Conservation (phyloP, 129 eudicot genomes). For the Silybum marianum region DNA sequence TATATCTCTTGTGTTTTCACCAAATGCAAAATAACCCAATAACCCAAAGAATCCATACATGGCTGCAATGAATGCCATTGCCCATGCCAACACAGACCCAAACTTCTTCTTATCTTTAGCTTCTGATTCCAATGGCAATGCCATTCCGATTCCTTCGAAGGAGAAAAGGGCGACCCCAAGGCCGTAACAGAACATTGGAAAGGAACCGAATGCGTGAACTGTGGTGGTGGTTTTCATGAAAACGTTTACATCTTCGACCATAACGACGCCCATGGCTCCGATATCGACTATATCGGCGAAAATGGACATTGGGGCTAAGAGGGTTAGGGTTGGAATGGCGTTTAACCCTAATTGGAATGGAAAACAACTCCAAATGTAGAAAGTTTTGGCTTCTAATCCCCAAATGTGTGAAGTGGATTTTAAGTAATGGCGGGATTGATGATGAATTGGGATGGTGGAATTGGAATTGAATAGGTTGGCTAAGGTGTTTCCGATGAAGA, state of each 20-base stretch:
- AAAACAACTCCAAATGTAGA: conserved; percentile 54
- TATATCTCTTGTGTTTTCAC: conserved; percentile 54
- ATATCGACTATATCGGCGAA: conserved; percentile 62
- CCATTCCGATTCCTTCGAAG: conserved; percentile 75
- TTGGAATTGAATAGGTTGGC: conserved; percentile 38
- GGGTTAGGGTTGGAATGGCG: conserved; percentile 58
- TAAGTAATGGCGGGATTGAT: conserved; percentile 8
- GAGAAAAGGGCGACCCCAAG: conserved; percentile 63
- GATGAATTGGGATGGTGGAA: background rate
- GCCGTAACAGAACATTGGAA: conserved; percentile 49
- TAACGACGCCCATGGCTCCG: conserved; percentile 54
- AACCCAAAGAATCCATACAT: conserved; percentile 54
- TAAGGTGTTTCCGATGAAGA: conserved; percentile 59
- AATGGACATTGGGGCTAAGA: conserved; percentile 62
- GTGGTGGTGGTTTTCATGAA: conserved; percentile 2
- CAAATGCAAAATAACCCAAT: conserved; percentile 62
- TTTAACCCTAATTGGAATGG: conserved; percentile 62
- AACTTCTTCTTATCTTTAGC: conserved; percentile 46
- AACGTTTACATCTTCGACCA: conserved; percentile 41
- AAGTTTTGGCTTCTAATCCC: conserved; percentile 42
- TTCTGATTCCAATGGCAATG: conserved; percentile 60
- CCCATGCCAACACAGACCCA: conserved; percentile 39
- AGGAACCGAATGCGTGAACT: conserved; percentile 42
- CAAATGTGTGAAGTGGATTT: conserved; percentile 25
- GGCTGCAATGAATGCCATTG: conserved; percentile 49